A percentile compares a stretch with the other conserved stretches of the same genome.
phyloP scores from a whole-genome alignment of 208 protist species.

The Porcisia hertigi region DNA sequence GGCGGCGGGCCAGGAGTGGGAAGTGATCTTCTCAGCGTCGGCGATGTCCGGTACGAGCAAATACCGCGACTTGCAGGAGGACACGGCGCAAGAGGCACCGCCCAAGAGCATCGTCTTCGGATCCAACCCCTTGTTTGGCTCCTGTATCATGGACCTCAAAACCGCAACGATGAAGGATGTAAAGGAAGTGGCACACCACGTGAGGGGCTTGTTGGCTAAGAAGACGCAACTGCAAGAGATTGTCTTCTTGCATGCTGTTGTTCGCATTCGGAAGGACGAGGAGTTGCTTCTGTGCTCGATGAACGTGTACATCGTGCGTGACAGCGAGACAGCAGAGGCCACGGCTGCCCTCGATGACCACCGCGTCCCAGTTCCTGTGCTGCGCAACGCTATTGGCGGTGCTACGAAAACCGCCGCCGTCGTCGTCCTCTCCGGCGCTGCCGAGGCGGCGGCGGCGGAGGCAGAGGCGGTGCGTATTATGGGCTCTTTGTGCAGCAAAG shows the following conservation, averaged over 20 bases:
- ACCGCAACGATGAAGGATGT: slow-evolving; percentile 20
- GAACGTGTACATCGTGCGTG: slow-evolving; percentile 33
- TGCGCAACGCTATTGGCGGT: slow-evolving; percentile 56
- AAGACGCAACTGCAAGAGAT: slow-evolving; percentile 35
- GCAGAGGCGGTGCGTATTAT: slow-evolving; percentile 28
- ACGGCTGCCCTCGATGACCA: slow-evolving; percentile 43
- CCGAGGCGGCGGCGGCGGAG: slow-evolving; percentile 33
- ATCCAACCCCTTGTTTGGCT: slow-evolving; percentile 65
- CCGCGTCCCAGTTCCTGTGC: slow-evolving; percentile 40
- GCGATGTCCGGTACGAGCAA: slow-evolving; percentile 33
- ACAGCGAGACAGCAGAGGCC: slow-evolving; percentile 39
- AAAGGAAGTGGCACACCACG: slow-evolving; percentile 28
- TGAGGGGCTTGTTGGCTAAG: slow-evolving; percentile 28
- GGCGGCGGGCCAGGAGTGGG: slow-evolving; percentile 29
- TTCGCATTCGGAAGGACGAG: slow-evolving; percentile 33
- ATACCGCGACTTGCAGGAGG: slow-evolving; percentile 45
- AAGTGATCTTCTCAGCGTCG: slow-evolving; percentile 33
- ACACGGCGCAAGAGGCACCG: background rate
- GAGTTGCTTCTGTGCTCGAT: slow-evolving; percentile 44
- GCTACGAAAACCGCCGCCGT: slow-evolving; percentile 42
- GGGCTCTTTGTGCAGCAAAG: slow-evolving; percentile 34
- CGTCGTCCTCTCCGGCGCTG: slow-evolving; percentile 32
- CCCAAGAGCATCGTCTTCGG: slow-evolving; percentile 43
- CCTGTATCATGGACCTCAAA: slow-evolving; percentile 51
- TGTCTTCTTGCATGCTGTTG: slow-evolving; percentile 39